Evolutionary conservation across 2,329 filamentous ascomycete species (phyloP).

Genomic region (Chaetomiaceae sp.): DNA sequence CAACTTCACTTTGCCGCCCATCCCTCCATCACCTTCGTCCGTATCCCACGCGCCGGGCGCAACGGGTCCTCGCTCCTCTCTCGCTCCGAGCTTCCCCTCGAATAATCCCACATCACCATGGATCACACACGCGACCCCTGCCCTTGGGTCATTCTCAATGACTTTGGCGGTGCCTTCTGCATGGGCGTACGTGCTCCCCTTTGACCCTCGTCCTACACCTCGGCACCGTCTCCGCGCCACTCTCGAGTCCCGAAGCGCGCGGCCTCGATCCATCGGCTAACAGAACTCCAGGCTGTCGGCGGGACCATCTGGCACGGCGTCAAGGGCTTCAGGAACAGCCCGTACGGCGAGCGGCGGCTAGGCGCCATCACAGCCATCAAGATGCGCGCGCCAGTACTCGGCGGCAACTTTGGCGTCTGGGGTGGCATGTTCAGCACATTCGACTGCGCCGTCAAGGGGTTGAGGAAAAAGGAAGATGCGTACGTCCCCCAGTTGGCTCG

Average conservation of each 20-base stretch:
- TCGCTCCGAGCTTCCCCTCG: neutral
- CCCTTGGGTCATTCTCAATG: conserved; percentile 92
- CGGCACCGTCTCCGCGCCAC: neutral
- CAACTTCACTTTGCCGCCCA: neutral
- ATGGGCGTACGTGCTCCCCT: conserved; percentile 72
- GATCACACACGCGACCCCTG: conserved; percentile 97
- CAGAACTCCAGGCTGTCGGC: conserved; percentile 57
- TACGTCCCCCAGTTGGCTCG: conserved; percentile 34
- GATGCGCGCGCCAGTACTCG: conserved; percentile 89
- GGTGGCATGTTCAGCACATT: conserved; percentile 93
- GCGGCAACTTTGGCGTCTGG: conserved; percentile 94
- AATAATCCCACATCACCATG: conserved; percentile 46
- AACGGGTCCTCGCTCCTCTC: neutral
- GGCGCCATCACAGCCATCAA: conserved; percentile 97
- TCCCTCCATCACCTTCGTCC: neutral
- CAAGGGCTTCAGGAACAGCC: conserved; percentile 87
- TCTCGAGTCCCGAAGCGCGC: neutral
- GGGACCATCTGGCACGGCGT: conserved; percentile 94
- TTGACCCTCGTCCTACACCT: neutral
- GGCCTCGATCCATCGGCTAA: neutral
- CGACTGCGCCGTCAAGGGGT: conserved; percentile 93
- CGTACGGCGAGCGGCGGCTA: conserved; percentile 90
- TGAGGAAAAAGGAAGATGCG: conserved; percentile 93
- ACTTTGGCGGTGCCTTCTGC: conserved; percentile 94
- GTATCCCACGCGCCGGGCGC: conserved; percentile 5